Evolutionary conservation across 2,329 filamentous ascomycete genomes (phyloP), one percentile per base, ranked within the genome.

Genomic region (Pseudogymnoascus sp.): DNA sequence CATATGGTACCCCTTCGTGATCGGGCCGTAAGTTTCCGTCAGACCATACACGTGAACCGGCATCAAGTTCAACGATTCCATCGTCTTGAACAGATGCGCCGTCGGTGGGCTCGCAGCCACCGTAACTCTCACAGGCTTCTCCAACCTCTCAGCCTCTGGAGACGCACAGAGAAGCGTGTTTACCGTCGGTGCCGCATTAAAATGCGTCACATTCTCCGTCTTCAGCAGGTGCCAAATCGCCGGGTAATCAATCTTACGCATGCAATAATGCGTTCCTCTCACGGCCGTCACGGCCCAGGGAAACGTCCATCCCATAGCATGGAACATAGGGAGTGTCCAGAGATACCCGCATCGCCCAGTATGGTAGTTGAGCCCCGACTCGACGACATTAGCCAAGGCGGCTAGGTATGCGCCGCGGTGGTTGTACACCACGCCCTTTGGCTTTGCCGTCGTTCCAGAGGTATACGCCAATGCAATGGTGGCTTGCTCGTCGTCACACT

Each of bases 11-110:
- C 93, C 92, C 75, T 96, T 96, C 1, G 93, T 98, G 66, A 97
- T 93, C 8, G 95, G 95, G 0, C 95, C 95, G 72, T 98, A 98
- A 0, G 93, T 98, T 78, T 98, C 87, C 1, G 86, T 89, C 77
- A 89, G 76, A 41, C 95, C 95, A 74, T 99, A 99, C 6, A 96
- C 92, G 74, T 99, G 95, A 0, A 97, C 91, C 0, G 95, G 95
- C 21, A 88, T 83, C 6, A 99, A 82, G 73, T 99, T 99, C 6
- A 98, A 79, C 4, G 70, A 71, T 2, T 70, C 79, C 95, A 99
- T 99, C 74, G 92, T 88, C 77, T 96, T 89, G 73, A 99, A 97
- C 1, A 99, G 84, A 75, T 95, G 89, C 1, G 90, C 89, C 0
- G 90, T 93, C 0, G 95, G 95, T 4, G 95, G 95, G 65, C 88